These are phyloP conservation scores for Corchorus capsularis DNA, from an alignment of 345 rosid genomes.

Conservation along the genomic window DNA sequence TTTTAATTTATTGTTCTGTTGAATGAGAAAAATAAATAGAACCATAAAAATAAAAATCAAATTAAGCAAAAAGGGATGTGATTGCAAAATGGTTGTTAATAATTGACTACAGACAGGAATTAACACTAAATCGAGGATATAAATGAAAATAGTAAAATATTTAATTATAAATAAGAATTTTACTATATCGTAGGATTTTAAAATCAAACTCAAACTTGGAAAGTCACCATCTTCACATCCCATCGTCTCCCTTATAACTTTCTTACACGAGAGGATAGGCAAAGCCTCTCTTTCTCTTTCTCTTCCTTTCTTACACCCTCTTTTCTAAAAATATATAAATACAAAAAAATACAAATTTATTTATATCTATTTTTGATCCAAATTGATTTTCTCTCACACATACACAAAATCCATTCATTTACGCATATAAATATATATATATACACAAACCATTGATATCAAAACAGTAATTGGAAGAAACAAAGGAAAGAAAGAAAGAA, in stretches of 20 bases:
- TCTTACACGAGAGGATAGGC: conserved; percentile 43
- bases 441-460: conserved; percentile 20
- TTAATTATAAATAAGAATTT: neutral
- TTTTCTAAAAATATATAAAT: conserved; percentile 5
- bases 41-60: neutral
- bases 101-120: neutral
- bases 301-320: conserved; percentile 17
- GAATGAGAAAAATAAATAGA: neutral
- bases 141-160: neutral
- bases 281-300: conserved; percentile 5
- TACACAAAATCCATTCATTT: conserved; percentile 37
- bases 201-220: conserved; percentile 11
- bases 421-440: conserved; percentile 6
- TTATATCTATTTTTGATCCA: conserved; percentile 21
- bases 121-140: neutral
- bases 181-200: neutral
- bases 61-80: neutral
- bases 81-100: neutral
- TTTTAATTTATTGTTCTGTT: neutral
- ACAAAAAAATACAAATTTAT: neutral
- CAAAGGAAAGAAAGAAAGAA: conserved; percentile 32
- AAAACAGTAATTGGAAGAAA: conserved; percentile 24
- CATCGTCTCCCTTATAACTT: conserved; percentile 21
- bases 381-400: conserved; percentile 21
- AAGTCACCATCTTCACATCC: conserved; percentile 34